Percentiles rank a stretch among this genome's conserved stretches.
Evolutionary conservation across 1,284 basidiomycete genomes (phyloP).

Genomic region (Fomitiporia mediterranea): DNA sequence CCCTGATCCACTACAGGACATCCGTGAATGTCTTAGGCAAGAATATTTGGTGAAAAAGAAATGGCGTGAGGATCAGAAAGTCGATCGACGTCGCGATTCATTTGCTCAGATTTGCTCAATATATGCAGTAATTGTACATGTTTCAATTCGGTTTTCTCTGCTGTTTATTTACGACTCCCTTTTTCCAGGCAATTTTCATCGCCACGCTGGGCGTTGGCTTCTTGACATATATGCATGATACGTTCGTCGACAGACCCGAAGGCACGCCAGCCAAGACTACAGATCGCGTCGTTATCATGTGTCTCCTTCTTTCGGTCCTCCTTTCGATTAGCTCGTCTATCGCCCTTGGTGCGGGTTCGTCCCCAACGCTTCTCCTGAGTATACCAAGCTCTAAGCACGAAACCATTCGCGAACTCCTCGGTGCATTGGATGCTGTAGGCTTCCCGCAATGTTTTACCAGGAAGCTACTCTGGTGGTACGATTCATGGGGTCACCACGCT

Average conservation of each 20-base stretch:
- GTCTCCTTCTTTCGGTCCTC: background rate
- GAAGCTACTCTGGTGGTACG: too few species aligned
- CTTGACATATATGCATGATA: conserved; percentile 4
- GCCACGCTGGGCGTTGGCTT: conserved; percentile 1
- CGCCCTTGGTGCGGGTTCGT: background rate
- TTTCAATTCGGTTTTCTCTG: background rate
- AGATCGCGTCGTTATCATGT: background rate
- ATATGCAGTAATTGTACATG: conserved; percentile 6
- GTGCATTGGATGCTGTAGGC: background rate
- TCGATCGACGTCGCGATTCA: background rate
- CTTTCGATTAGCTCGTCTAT: background rate
- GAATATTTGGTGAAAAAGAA: background rate
- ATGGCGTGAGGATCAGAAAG: background rate
- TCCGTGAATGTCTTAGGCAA: background rate
- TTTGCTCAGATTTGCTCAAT: conserved; percentile 4
- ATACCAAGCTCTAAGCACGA: background rate
- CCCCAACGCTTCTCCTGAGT: background rate
- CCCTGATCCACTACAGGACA: background rate
- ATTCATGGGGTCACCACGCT: too few species aligned
- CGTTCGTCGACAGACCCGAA: background rate
- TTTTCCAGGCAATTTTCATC: conserved; percentile 5
- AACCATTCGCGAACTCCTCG: background rate
- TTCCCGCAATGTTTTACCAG: too few species aligned
- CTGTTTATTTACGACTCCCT: background rate
- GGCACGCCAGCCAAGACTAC: background rate